phyloP scores from a whole-genome alignment of 495 filamentous ascomycete genomes.

The Niebla homalea region DNA sequence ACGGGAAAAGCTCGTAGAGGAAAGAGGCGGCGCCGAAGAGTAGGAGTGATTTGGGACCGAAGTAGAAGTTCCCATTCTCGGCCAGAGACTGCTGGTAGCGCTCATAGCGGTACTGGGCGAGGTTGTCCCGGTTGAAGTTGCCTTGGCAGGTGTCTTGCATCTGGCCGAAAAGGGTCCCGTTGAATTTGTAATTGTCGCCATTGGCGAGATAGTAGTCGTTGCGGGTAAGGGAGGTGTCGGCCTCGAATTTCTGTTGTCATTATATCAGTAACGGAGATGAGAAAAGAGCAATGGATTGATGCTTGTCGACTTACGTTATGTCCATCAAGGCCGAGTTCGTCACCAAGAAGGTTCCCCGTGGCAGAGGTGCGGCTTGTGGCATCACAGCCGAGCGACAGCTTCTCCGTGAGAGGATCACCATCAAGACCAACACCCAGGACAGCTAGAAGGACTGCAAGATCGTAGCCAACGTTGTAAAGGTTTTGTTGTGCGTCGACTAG shows the following conservation, averaged over 20 bases:
- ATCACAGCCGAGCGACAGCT: conserved; percentile 32
- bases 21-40: conserved; percentile 29
- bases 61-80: conserved; percentile 27
- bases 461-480: conserved; percentile 30
- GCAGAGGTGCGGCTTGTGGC: conserved; percentile 26
- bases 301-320: conserved; percentile 21
- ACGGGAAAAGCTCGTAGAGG: conserved; percentile 30
- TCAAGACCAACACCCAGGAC: conserved; percentile 23
- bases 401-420: conserved; percentile 26
- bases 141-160: conserved; percentile 21
- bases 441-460: conserved; percentile 24
- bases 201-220: conserved; percentile 27
- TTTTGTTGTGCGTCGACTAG: conserved; percentile 31
- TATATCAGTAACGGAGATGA: background rate
- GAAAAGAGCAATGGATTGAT: background rate
- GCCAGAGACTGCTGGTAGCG: conserved; percentile 23
- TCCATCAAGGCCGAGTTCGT: conserved; percentile 26
- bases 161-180: conserved; percentile 26
- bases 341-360: conserved; percentile 21
- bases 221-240: conserved; percentile 27
- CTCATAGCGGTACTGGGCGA: conserved; percentile 23
- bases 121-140: conserved; percentile 20
- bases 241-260: conserved; percentile 25
- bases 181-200: conserved; percentile 28
- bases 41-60: conserved; percentile 23